A percentile compares a stretch with the other conserved stretches of the same genome.
Conservation (phyloP, 192 early-diverging fungal genomes). For the Rhizophagus sp. region DNA sequence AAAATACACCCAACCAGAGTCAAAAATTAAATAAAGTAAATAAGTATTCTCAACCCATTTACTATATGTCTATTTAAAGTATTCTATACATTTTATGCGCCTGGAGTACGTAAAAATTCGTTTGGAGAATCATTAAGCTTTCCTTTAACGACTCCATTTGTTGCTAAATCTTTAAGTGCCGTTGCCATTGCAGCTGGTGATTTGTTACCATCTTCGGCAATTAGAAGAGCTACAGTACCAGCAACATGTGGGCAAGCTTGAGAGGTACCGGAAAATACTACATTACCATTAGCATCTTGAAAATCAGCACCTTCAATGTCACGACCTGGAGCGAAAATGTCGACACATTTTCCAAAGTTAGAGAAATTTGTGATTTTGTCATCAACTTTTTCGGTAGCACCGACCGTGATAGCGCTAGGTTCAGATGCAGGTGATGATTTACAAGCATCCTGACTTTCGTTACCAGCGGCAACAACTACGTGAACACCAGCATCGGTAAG, state of each 20-base stretch:
- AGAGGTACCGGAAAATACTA: slow-evolving; percentile 87
- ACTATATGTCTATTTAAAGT: too few species aligned
- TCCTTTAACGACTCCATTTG: background rate
- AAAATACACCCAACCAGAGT: too few species aligned
- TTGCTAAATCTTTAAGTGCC: background rate
- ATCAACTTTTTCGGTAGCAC: slow-evolving; percentile 65
- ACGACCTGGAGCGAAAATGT: slow-evolving; percentile 90
- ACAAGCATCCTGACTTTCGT: slow-evolving; percentile 68
- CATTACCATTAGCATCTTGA: slow-evolving; percentile 65
- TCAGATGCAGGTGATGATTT: slow-evolving; percentile 51
- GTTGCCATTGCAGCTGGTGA: background rate
- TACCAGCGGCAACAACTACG: slow-evolving; percentile 78
- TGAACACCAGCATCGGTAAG: slow-evolving; percentile 63
- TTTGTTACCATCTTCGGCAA: background rate
- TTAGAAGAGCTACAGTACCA: slow-evolving; percentile 69
- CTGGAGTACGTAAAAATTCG: background rate
- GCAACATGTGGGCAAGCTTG: slow-evolving; percentile 90
- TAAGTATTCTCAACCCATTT: too few species aligned
- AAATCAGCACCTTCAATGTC: slow-evolving; percentile 56
- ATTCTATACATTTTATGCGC: background rate
- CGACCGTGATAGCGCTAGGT: slow-evolving; percentile 75
- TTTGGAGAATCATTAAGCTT: background rate
- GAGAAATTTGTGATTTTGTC: slow-evolving; percentile 82
- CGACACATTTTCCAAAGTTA: slow-evolving; percentile 88
- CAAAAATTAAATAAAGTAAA: too few species aligned